Conservation (phyloP, 2,329 filamentous ascomycete genomes). For the Fusarium pseudoanthophilum region DNA sequence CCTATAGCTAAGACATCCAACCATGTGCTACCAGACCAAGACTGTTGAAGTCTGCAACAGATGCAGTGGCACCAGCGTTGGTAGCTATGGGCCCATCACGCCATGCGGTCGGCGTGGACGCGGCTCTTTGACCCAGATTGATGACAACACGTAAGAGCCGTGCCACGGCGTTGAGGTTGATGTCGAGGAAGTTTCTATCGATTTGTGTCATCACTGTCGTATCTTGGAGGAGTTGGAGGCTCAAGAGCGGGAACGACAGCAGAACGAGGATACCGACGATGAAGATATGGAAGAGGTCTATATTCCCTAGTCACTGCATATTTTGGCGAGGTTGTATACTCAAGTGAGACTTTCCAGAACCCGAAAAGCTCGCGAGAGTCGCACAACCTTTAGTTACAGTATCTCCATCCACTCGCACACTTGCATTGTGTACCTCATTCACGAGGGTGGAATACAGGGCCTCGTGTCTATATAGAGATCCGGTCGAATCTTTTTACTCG, state of each 20-base stretch:
- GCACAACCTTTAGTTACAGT: rapidly evolving
- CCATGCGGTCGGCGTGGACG: not conserved
- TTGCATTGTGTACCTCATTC: not conserved
- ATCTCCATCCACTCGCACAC: rapidly evolving
- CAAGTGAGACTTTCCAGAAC: rapidly evolving
- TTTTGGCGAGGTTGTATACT: rapidly evolving
- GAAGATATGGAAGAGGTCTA: not conserved
- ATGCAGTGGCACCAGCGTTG: rapidly evolving
- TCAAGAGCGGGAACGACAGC: not conserved
- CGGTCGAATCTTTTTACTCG: no score
- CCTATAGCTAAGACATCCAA: not conserved
- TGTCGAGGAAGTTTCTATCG: not conserved
- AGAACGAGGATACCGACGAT: not conserved
- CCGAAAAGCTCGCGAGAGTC: rapidly evolving
- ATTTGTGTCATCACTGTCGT: not conserved
- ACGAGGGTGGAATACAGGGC: rapidly evolving
- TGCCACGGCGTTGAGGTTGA: not conserved
- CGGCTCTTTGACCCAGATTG: not conserved
- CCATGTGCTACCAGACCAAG: not conserved
- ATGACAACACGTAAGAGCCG: not conserved
- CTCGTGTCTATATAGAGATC: no score
- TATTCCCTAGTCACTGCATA: not conserved
- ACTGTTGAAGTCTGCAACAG: not conserved
- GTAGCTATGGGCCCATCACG: not conserved
- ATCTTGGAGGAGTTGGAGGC: not conserved